phyloP scores from a whole-genome alignment of 2,329 filamentous ascomycete genomes.

The Talaromyces sp. region DNA sequence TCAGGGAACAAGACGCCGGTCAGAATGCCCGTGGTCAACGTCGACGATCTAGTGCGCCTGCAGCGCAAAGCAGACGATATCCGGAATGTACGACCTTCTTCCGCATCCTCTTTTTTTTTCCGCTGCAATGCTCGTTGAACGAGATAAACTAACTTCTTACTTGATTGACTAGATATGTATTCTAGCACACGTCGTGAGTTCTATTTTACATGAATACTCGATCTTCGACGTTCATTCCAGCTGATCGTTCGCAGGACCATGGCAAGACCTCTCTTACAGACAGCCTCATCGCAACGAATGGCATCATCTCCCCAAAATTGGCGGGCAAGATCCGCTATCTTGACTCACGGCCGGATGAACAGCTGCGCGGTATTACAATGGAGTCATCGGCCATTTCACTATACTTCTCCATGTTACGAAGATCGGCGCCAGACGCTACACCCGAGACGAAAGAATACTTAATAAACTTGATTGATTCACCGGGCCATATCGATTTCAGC shows the following conservation, averaged over 20 bases:
- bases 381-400: slow-evolving; percentile 97
- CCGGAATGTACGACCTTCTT: slow-evolving; percentile 66
- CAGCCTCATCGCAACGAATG: slow-evolving; percentile 94
- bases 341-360: slow-evolving; percentile 92
- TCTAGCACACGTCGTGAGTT: slow-evolving; percentile 75
- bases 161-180: slow-evolving; percentile 71
- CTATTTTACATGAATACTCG: neutral
- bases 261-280: slow-evolving; percentile 97
- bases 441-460: slow-evolving; percentile 82
- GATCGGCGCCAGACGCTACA: slow-evolving; percentile 60
- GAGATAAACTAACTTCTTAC: neutral
- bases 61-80: slow-evolving; percentile 84
- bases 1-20: neutral
- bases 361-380: slow-evolving; percentile 98
- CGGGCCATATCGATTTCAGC: slow-evolving; percentile 97
- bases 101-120: neutral
- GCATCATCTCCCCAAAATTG: slow-evolving; percentile 96
- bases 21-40: slow-evolving; percentile 83
- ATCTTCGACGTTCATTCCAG: neutral
- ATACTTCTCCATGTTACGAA: slow-evolving; percentile 85
- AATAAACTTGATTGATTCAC: slow-evolving; percentile 96
- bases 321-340: slow-evolving; percentile 97
- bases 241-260: slow-evolving; percentile 61
- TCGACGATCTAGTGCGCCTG: slow-evolving; percentile 83
- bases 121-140: neutral